A percentile compares a stretch with the other conserved stretches of the same genome.
These are phyloP conservation scores for Sphagnum tenellum DNA, from an alignment of 225 moss, liverwort and hornwort genomes.

Conservation along the genomic window DNA sequence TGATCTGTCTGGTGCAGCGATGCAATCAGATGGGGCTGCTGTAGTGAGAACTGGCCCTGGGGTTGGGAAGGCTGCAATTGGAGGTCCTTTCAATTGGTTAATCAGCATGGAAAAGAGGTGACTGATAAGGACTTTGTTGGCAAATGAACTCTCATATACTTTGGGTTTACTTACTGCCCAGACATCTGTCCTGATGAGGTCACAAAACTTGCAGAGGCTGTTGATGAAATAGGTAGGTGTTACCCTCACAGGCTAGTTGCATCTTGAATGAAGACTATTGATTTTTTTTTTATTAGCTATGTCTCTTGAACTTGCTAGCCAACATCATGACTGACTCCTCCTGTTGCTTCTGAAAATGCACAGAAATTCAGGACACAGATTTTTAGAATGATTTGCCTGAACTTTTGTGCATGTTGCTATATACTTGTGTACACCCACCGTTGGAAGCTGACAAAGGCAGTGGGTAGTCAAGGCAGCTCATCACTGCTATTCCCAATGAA, in stretches of 20 bases:
- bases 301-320: no score
- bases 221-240: constrained; percentile 57
- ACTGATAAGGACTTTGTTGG: constrained; percentile 70
- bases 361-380: no score
- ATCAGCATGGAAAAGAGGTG: constrained; percentile 70
- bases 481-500: no score
- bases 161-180: constrained; percentile 82
- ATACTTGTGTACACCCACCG: no score
- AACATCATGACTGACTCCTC: not conserved
- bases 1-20: constrained; percentile 19
- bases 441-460: no score
- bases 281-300: no score
- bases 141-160: constrained; percentile 72
- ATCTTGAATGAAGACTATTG: no score
- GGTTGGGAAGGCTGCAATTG: constrained; percentile 80
- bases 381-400: no score
- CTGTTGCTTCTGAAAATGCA: not conserved
- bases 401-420: no score
- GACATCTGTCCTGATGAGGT: constrained; percentile 82
- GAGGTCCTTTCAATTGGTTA: constrained; percentile 82
- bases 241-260: not conserved
- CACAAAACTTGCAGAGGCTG: constrained; percentile 57
- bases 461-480: no score
- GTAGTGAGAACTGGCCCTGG: constrained; percentile 53
- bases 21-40: constrained; percentile 37